Evolutionary conservation across 768 basidiomycete species (phyloP), one percentile per base, ranked within the genome.

Genomic region (Kwoniella sp.): DNA sequence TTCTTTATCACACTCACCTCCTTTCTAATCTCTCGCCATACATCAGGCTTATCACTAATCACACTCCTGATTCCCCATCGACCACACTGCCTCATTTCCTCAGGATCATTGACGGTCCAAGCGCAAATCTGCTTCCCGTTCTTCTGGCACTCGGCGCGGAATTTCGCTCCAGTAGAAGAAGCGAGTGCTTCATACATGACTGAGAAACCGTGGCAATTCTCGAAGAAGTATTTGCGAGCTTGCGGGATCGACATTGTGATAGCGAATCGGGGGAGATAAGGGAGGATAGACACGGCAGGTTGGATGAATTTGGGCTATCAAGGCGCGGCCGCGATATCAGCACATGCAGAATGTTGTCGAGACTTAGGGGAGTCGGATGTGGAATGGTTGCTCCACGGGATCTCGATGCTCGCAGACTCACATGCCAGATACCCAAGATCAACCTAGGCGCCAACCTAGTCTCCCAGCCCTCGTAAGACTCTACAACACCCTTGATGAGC

Each of bases 81-180:
- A 17, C 74, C 73, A 64, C 81, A 82, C 53, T 82, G 77, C 52
- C 77, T 72, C 82, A 82, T 82, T 74, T 92, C 87, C 58, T 86
- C 86, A 10, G 87, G 87, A 50, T 88, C 85, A 74, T 99, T 99
- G 26, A 98, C 95, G 0, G 96, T 99, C 96, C 94, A 97, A 2
- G 92, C 91, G 85, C 94, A 88, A 60, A 98, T 70, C 69, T 84
- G 84, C 84, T 96, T 96, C 21, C 89, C 89, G 0, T 86, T 65
- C 33, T 33, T 82, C 77, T 87, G 87, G 82, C 91, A 93, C 69
- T 93, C 89, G 50, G 83, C 80, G 59, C 88, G 77, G 82, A 80
- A 94, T 85, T 80, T 85, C 64, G 85, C 83, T 1, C 95, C 95
- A 64, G 91, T 90, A 1, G 82, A 78, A 2, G 86, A 87, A 9